A percentile compares a stretch with the other conserved stretches of the same genome.
These are phyloP conservation scores for Cutaneotrichosporon curvatum DNA, from an alignment of 1,284 basidiomycete genomes.

Conservation along the genomic window DNA sequence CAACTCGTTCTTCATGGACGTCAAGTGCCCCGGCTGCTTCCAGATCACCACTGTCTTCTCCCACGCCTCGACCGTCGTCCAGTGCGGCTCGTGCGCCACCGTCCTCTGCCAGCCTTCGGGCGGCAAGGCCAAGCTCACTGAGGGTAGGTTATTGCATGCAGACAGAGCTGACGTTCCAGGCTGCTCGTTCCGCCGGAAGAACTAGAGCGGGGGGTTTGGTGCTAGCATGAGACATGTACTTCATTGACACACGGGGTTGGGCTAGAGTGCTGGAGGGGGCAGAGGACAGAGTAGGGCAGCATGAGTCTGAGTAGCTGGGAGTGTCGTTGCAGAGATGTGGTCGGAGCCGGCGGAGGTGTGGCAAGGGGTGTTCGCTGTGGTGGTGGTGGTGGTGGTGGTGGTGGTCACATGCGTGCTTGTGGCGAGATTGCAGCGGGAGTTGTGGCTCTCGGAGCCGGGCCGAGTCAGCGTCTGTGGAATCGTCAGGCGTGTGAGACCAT, in stretches of 20 bases:
- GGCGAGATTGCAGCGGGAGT: too few relatives aligned
- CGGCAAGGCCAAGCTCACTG: conserved; percentile 96
- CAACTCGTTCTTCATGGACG: conserved; percentile 99
- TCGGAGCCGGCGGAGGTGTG: too few relatives aligned
- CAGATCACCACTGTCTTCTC: conserved; percentile 51
- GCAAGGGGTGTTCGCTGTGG: too few relatives aligned
- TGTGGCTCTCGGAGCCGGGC: too few relatives aligned
- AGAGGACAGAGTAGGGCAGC: too few relatives aligned
- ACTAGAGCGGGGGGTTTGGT: conserved; percentile 33
- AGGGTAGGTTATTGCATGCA: conserved; percentile 61
- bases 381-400: too few relatives aligned
- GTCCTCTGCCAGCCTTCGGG: conserved; percentile 98
- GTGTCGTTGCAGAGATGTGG: too few relatives aligned
- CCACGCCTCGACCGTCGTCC: conserved; percentile 49
- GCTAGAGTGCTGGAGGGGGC: background rate
- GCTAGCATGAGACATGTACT: conserved; percentile 23
- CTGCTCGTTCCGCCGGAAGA: conserved; percentile 50
- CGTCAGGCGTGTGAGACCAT: too few relatives aligned
- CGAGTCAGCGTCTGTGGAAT: too few relatives aligned
- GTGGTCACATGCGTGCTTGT: too few relatives aligned
- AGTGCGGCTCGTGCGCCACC: conserved; percentile 84
- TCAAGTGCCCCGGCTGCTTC: conserved; percentile 88
- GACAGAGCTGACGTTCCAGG: conserved; percentile 30
- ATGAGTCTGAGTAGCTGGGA: too few relatives aligned
- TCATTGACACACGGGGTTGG: conserved; percentile 16